phyloP scores from a whole-genome alignment of 2,329 filamentous ascomycete species.

The Fusarium virguliforme region DNA sequence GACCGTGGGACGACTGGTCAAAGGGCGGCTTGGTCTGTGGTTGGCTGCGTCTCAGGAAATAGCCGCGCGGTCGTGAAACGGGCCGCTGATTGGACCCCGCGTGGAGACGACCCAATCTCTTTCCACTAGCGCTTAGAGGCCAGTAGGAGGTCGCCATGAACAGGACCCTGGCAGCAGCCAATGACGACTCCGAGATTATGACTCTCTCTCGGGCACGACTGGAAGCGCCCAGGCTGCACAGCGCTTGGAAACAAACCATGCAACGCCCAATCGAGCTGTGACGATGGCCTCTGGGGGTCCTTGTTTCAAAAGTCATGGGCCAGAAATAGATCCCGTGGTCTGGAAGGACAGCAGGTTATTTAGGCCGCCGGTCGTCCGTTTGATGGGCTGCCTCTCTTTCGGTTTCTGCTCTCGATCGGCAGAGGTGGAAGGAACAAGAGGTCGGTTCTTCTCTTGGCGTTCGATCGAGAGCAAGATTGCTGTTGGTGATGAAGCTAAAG shows the following conservation, averaged over 20 bases:
- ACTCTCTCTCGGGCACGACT: not conserved
- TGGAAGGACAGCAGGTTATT: conserved; percentile 18
- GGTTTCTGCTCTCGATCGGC: conserved; percentile 10
- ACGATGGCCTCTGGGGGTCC: conserved; percentile 2
- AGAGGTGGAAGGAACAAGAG: not conserved
- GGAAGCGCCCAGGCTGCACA: conserved; percentile 3
- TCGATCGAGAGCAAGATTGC: no score
- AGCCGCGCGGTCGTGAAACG: not conserved
- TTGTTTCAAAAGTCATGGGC: conserved; percentile 5
- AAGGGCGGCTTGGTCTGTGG: not conserved
- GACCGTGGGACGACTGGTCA: conserved; percentile 3
- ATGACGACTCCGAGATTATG: not conserved
- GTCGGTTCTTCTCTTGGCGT: not conserved
- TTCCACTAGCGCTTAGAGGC: not conserved
- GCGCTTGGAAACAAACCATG: not conserved
- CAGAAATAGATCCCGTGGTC: not conserved
- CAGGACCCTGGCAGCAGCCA: not conserved
- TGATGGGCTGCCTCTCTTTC: conserved; percentile 38
- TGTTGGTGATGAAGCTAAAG: no score
- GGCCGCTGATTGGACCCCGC: not conserved
- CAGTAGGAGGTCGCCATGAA: not conserved
- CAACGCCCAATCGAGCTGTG: not conserved
- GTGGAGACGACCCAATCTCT: no score
- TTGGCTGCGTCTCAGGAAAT: conserved; percentile 10
- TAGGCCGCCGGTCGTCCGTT: conserved; percentile 15